Evolutionary conservation across 2,329 filamentous ascomycete species (phyloP).

Genomic region (Diaporthe ilicicola): DNA sequence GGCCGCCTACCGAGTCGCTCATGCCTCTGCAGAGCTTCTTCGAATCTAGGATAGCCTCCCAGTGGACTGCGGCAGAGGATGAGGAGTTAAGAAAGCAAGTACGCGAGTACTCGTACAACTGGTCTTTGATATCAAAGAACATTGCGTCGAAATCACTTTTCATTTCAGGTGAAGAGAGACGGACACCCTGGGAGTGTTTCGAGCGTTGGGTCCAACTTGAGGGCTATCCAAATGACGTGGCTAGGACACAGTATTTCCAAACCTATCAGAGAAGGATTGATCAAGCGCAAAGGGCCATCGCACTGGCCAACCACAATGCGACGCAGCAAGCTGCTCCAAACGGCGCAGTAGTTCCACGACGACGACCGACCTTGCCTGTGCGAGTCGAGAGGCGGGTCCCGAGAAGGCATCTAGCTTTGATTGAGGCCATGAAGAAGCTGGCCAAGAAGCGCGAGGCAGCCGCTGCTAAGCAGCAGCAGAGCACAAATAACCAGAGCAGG

Average conservation of each 20-base stretch:
- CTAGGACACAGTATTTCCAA: constrained; percentile 95
- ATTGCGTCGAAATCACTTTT: constrained; percentile 78
- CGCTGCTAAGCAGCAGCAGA: constrained; percentile 87
- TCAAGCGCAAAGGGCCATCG: constrained; percentile 63
- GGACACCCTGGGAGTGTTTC: constrained; percentile 98
- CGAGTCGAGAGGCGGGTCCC: constrained; percentile 88
- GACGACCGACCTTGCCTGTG: constrained; percentile 80
- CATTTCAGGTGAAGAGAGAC: constrained; percentile 84
- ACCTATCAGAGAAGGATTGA: constrained; percentile 70
- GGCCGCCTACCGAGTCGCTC: constrained; percentile 87
- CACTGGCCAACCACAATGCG: constrained; percentile 61
- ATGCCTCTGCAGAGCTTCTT: constrained; percentile 95
- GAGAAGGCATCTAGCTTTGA: constrained; percentile 84
- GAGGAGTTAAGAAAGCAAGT: constrained; percentile 87
- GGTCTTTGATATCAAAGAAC: constrained; percentile 90
- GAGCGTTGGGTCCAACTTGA: constrained; percentile 95
- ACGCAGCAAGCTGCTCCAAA: constrained; percentile 45
- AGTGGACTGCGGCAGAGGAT: constrained; percentile 91
- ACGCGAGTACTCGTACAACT: constrained; percentile 95
- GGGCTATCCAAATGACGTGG: constrained; percentile 90
- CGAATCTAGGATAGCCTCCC: constrained; percentile 84
- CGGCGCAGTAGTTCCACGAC: constrained; percentile 60
- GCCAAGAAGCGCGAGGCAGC: constrained; percentile 92
- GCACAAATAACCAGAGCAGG: constrained; percentile 77
- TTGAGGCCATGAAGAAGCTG: constrained; percentile 94